phyloP scores from a whole-genome alignment of 768 basidiomycete species.

The Suillus spraguei region DNA sequence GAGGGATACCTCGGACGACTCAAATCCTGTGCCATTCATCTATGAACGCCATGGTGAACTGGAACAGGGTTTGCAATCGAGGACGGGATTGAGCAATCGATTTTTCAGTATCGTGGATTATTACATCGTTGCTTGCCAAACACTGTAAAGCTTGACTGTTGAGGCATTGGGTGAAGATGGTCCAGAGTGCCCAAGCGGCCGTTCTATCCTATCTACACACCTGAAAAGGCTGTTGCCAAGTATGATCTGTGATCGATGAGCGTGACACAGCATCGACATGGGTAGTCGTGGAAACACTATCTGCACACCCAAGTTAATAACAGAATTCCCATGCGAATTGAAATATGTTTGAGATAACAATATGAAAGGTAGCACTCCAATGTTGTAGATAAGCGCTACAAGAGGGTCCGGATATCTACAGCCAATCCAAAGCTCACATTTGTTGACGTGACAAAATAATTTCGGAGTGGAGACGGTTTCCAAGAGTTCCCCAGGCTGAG shows the following conservation, averaged over 20 bases:
- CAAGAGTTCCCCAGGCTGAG: constrained; percentile 44
- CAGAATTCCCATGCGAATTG: not conserved
- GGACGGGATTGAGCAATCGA: too few relatives aligned
- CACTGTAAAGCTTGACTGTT: too few relatives aligned
- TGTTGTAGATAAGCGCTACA: constrained; percentile 18
- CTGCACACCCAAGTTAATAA: not conserved
- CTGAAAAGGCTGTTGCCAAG: not conserved
- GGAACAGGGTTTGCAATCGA: too few relatives aligned
- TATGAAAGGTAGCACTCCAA: not conserved
- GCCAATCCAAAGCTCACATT: constrained; percentile 48
- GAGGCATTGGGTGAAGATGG: too few relatives aligned
- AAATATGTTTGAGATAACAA: not conserved
- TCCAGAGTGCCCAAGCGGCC: too few relatives aligned
- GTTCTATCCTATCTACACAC: constrained; percentile 33
- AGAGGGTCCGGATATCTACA: constrained; percentile 43
- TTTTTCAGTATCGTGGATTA: too few relatives aligned
- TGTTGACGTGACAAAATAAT: constrained; percentile 49
- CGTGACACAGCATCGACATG: not conserved
- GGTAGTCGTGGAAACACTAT: not conserved
- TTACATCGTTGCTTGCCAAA: too few relatives aligned
- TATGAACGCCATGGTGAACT: too few relatives aligned
- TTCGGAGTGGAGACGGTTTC: not conserved
- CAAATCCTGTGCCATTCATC: too few relatives aligned
- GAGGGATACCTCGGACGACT: too few relatives aligned
- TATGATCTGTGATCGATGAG: not conserved